Evolutionary conservation across 805 yeast species (phyloP).

Genomic region (Ogataea populi-albae): DNA sequence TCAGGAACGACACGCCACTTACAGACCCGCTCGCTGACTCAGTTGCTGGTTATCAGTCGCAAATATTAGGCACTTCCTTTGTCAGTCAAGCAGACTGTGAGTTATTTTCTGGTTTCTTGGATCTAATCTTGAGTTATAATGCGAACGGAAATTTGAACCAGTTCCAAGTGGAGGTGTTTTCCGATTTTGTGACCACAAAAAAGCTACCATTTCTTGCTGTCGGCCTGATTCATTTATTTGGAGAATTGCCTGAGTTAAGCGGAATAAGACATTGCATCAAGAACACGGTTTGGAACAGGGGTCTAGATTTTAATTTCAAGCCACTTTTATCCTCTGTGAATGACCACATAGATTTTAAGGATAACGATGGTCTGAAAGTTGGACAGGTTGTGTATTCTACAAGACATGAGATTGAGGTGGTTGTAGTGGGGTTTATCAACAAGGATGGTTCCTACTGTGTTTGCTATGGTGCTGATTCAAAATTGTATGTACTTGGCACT

Average conservation of each 20-base stretch:
- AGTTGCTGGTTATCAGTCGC: slow-evolving; percentile 6
- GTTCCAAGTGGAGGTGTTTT: slow-evolving; percentile 2
- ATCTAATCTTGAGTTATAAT: neutral
- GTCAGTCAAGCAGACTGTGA: slow-evolving; percentile 4
- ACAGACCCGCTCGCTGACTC: too few relatives aligned
- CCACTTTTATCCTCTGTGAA: neutral
- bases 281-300: slow-evolving; percentile 1
- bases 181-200: neutral
- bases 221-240: slow-evolving; percentile 1
- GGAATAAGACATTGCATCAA: neutral
- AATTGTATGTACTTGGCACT: slow-evolving; percentile 1
- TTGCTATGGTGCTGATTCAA: slow-evolving; percentile 6
- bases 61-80: slow-evolving; percentile 9
- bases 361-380: neutral
- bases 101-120: slow-evolving; percentile 1
- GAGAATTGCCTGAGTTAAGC: neutral
- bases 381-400: slow-evolving; percentile 2
- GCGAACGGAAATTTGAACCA: neutral
- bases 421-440: slow-evolving; percentile 1
- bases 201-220: slow-evolving; percentile 7
- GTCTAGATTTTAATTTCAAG: neutral
- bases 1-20: neutral
- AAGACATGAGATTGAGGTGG: neutral
- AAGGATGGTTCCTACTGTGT: neutral
- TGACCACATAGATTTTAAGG: neutral